Evolutionary conservation across 495 filamentous ascomycete species (phyloP).

Genomic region (Letharia columbiana): DNA sequence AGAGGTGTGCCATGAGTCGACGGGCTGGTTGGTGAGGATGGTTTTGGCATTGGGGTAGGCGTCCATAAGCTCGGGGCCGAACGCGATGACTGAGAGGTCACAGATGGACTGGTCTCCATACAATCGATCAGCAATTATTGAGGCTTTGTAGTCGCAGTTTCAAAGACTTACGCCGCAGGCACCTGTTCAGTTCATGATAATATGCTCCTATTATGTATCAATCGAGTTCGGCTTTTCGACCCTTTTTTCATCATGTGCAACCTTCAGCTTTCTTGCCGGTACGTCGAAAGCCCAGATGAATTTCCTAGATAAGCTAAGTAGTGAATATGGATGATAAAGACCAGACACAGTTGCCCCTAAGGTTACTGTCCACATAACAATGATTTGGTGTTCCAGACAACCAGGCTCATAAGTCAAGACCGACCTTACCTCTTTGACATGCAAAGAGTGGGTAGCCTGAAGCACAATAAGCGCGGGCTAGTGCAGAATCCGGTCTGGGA

Average conservation of each 20-base stretch:
- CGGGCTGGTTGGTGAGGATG: slow-evolving; percentile 23
- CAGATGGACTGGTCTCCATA: slow-evolving; percentile 42
- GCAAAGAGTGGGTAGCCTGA: background rate
- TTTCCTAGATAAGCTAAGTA: background rate
- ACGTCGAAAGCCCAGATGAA: background rate
- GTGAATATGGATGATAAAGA: background rate
- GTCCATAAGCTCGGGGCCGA: slow-evolving; percentile 58
- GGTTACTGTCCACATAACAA: background rate
- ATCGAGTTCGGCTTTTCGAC: background rate
- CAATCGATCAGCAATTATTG: slow-evolving; percentile 21
- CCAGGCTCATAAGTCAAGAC: background rate
- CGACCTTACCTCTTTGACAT: background rate
- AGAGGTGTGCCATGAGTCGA: slow-evolving; percentile 20
- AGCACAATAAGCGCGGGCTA: too few species aligned
- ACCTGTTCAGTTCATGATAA: too few species aligned
- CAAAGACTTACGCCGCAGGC: too few species aligned
- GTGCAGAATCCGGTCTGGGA: background rate
- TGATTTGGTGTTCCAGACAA: background rate
- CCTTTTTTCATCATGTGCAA: background rate
- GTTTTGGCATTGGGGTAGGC: slow-evolving; percentile 31
- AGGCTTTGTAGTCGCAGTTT: too few species aligned
- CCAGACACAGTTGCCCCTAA: background rate
- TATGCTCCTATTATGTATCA: background rate
- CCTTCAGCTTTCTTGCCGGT: background rate
- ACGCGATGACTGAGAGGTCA: slow-evolving; percentile 58